phyloP scores from a whole-genome alignment of 306 rosid genomes.

The Cicer pinnatifidum region DNA sequence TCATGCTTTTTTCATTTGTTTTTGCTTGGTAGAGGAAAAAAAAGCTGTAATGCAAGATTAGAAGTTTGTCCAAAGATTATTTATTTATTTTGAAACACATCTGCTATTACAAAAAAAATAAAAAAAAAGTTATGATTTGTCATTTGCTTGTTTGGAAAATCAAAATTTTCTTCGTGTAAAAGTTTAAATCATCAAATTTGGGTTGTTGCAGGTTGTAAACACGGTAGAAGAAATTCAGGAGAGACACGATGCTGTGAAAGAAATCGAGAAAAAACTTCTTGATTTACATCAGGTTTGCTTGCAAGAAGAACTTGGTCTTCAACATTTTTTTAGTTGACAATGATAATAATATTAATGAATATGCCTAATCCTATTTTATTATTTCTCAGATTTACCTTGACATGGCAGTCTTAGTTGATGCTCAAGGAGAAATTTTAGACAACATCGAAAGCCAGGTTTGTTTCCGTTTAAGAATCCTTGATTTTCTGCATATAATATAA shows the following conservation, averaged over 20 bases:
- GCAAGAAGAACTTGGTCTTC: slow-evolving; percentile 11
- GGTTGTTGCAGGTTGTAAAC: slow-evolving; percentile 67
- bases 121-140: not conserved
- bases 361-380: slow-evolving; percentile 28
- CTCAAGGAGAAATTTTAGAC: slow-evolving; percentile 89
- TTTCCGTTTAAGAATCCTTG: slow-evolving; percentile 31
- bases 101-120: not conserved
- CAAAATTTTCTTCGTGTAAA: slow-evolving; percentile 5
- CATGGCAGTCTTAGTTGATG: slow-evolving; percentile 94
- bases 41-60: not conserved
- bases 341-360: not conserved
- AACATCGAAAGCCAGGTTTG: slow-evolving; percentile 97
- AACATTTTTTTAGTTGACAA: not conserved
- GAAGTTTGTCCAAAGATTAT: slow-evolving; percentile 13
- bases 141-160: slow-evolving; percentile 26
- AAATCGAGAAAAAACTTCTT: slow-evolving; percentile 89
- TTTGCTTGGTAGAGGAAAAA: slow-evolving; percentile 9
- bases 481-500: slow-evolving; percentile 20
- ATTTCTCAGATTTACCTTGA: slow-evolving; percentile 81
- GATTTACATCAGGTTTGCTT: slow-evolving; percentile 89
- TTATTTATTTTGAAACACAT: slow-evolving; percentile 31
- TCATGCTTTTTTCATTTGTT: slow-evolving; percentile 15
- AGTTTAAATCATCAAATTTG: slow-evolving; percentile 32
- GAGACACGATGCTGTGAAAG: slow-evolving; percentile 89
- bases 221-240: slow-evolving; percentile 96